Evolutionary conservation across 2,329 filamentous ascomycete species (phyloP), one percentile per base, ranked within the genome.

Genomic region (Verticillium nubilum): DNA sequence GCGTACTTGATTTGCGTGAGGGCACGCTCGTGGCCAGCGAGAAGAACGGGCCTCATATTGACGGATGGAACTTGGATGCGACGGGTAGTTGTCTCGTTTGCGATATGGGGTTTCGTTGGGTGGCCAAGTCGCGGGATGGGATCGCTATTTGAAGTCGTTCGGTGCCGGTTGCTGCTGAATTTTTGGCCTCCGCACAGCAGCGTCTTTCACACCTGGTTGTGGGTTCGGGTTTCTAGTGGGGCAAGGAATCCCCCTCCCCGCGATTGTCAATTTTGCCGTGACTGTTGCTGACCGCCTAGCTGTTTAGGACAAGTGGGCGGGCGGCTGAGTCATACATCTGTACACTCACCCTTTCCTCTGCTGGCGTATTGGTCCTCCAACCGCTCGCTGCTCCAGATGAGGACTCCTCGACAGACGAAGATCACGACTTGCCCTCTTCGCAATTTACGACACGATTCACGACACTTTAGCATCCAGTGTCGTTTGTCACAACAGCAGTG

Each of bases 11-110:
- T 94, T 78, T 97, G 92, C 74, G 92, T 97, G 78, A 97, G 85
- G 79, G 92, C 91, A 82, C 92, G 90, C 84, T 96, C 92, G 87
- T 99, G 95, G 78, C 95, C 95, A 76, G 92, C 89, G 71, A 99
- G 86, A 70, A 99, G 84, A 78, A 97, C 96, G 73, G 95, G 95
- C 82, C 95, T 92, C 95, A 99, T 99, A 64, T 78, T 92, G 80
- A 76, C 59, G 61, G 37, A 28, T 29, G 28, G 29, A 31, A 63
- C 64, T 66, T 56, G 42, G 19, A 4, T 50, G n/a, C 42, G 42
- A 23, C 61, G 60, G 64, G 52, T 60, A 42, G 56, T n/a, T 60
- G 50, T 55, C 58, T 53, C 28, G 57, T 64, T 53, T 56, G 54
- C 55, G 54, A 52, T 52, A 57, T 55, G 35, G 54, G 35, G 59